These are phyloP conservation scores for Dendrobium nobile DNA, from an alignment of 106 monocot species.

Conservation along the genomic window DNA sequence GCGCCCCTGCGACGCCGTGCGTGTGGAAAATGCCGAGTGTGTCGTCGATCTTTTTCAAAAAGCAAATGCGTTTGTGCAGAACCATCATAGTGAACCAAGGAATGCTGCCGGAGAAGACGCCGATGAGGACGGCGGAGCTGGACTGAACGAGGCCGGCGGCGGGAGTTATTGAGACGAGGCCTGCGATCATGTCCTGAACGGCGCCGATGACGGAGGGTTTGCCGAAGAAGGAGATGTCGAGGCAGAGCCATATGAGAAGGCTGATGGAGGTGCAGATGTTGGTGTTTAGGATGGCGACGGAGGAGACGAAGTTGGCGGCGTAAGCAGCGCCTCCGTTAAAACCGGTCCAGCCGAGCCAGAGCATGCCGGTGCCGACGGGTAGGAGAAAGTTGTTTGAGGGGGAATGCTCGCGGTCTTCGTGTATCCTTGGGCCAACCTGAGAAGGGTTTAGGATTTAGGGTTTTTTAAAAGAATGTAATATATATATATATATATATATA, in stretches of 20 bases:
- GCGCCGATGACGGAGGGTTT: constrained; percentile 35
- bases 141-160: constrained; percentile 23
- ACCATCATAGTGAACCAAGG: constrained; percentile 22
- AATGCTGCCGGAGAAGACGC: constrained; percentile 15
- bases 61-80: constrained; percentile 9
- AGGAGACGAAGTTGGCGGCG: constrained; percentile 27
- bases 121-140: constrained; percentile 9
- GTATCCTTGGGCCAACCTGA: constrained; percentile 23
- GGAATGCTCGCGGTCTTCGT: constrained; percentile 24
- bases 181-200: constrained; percentile 23
- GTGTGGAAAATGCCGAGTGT: constrained; percentile 18
- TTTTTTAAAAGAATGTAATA: too few species aligned
- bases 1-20: constrained; percentile 8
- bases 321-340: constrained; percentile 34
- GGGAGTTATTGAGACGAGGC: constrained; percentile 22
- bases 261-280: constrained; percentile 30
- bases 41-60: constrained; percentile 15
- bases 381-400: constrained; percentile 26
- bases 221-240: constrained; percentile 35
- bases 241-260: constrained; percentile 26
- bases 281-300: constrained; percentile 27
- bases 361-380: constrained; percentile 21
- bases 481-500: too few species aligned
- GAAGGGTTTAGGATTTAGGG: too few species aligned
- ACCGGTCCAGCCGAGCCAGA: constrained; percentile 34